Base-by-base conservation (phyloP, 1,139 yeast species). In the Blastobotrys raffinosifermentans region DNA sequence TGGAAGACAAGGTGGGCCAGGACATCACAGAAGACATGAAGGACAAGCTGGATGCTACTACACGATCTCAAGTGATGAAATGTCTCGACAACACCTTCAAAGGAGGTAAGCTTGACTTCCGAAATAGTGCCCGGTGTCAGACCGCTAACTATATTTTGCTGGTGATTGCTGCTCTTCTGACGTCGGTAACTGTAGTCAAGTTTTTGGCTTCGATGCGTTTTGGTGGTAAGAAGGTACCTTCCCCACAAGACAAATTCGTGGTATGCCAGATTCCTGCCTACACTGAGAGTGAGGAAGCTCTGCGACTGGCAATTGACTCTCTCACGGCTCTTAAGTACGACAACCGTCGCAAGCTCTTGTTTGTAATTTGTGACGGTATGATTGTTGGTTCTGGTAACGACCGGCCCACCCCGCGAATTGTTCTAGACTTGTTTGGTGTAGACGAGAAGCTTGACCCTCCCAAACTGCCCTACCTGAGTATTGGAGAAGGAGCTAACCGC, bases 191-290 rank as follows among this genome's bases (percentile, higher is more conserved):
- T 2, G 47, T 58, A 5, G 43, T 64, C 46, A 65, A 65, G 43
- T 64, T 64, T 40, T 31, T 64, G 35, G 61, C 69, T 1, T 59
- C 69, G 2, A 31, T 64, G 18, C 56, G 65, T 29, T 62, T 64
- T 36, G 64, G 66, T 2, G 45, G 58, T 15, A 55, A 54, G 38
- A 50, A 57, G 13, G 40, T 54, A 38, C 69, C 69, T 0, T 54
- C 62, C 3, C 53, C 55, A 15, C 65, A 64, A 38, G 66, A 62
- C 44, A 57, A 60, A 43, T 65, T 61, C 45, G 65, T 64, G 17
- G 54, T 64, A 10, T 63, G 69, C 43, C 70, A 65, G 41, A 60
- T 65, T 26, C 69, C 69, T 2, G 65, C 63, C 8, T 64, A 64
- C 43, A 64, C 69, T 6, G 69, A 64, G 40, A 58, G 57, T 35